A percentile compares a stretch with the other conserved stretches of the same genome.
Evolutionary conservation across 192 early-diverging fungal genomes (phyloP).

Genomic region (Coemansia furcata): DNA sequence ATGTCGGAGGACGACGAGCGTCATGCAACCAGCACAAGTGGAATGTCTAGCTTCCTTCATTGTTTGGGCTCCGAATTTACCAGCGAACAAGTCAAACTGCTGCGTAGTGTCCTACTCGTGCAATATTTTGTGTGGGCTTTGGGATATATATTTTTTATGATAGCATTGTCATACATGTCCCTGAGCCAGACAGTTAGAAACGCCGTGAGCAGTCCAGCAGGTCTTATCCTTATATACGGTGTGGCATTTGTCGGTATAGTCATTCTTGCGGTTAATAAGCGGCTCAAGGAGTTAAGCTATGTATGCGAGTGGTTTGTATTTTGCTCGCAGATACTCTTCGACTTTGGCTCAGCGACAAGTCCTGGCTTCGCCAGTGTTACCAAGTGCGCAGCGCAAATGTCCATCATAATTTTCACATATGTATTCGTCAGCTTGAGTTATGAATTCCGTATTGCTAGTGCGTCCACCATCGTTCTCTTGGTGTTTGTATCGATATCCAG

Average conservation of each 20-base stretch:
- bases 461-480: background rate
- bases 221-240: background rate
- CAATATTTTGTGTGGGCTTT: background rate
- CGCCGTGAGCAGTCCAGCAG: background rate
- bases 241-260: background rate
- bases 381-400: background rate
- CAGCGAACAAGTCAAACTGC: background rate
- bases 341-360: background rate
- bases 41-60: background rate
- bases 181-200: background rate
- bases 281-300: background rate
- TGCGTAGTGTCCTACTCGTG: background rate
- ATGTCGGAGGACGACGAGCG: background rate
- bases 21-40: background rate
- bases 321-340: background rate
- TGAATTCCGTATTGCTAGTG: background rate
- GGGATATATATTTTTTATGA: background rate
- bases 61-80: background rate
- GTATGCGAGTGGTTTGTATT: background rate
- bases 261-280: background rate
- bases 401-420: background rate
- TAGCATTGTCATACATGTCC: background rate
- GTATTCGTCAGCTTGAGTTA: background rate
- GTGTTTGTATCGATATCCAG: background rate
- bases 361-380: background rate